These are phyloP conservation scores for Pseudopithomyces chartarum DNA, from an alignment of 2,329 filamentous ascomycete genomes.

Conservation along the genomic window DNA sequence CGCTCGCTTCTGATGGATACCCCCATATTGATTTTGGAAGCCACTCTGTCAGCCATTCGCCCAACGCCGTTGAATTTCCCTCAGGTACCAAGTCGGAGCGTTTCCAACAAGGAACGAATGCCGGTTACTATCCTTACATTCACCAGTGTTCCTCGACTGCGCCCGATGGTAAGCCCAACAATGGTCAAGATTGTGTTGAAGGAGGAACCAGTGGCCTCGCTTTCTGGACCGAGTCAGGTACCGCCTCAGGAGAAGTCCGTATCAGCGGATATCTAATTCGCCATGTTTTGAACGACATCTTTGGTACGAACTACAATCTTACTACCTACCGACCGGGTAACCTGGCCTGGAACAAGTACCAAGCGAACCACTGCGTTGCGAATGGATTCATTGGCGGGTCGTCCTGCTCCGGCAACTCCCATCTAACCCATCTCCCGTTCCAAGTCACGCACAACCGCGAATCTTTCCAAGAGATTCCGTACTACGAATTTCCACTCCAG, in stretches of 20 bases:
- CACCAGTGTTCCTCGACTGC: not conserved
- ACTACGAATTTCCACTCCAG: constrained; percentile 12
- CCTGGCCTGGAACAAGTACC: constrained; percentile 10
- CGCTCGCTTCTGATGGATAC: constrained; percentile 4
- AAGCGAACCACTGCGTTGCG: constrained; percentile 7
- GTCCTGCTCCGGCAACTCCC: constrained; percentile 7
- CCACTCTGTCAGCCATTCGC: constrained; percentile 10
- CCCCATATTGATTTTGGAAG: constrained; percentile 11
- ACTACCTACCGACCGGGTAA: constrained; percentile 12
- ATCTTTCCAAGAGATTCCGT: constrained; percentile 8
- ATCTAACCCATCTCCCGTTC: constrained; percentile 12
- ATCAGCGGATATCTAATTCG: constrained; percentile 6
- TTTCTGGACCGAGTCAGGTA: constrained; percentile 7
- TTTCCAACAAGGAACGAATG: not conserved
- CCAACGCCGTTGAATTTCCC: constrained; percentile 10
- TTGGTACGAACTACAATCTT: constrained; percentile 9
- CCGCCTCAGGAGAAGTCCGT: constrained; percentile 10
- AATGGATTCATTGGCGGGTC: constrained; percentile 10
- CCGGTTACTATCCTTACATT: constrained; percentile 4
- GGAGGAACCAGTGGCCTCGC: constrained; percentile 12
- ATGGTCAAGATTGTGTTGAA: constrained; percentile 1
- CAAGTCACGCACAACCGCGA: constrained; percentile 11
- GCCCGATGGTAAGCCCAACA: constrained; percentile 3
- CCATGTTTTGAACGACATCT: constrained; percentile 1
- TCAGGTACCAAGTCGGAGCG: constrained; percentile 3